Percentiles rank a stretch among this genome's conserved stretches.
These are phyloP conservation scores for Austroboletus eburneus DNA, from an alignment of 768 basidiomycete genomes.

Conservation along the genomic window DNA sequence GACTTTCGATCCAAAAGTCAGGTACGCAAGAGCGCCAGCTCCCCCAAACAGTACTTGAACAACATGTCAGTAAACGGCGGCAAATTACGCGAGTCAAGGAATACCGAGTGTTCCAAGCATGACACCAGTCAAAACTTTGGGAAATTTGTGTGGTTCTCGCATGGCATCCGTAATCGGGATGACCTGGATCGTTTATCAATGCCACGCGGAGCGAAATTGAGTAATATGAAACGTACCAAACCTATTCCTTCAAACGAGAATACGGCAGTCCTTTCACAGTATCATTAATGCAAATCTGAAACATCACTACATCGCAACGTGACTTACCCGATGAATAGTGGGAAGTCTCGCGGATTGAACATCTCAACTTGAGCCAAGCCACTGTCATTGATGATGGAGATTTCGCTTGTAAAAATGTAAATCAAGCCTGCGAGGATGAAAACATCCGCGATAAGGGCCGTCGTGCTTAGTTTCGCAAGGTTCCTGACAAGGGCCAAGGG, in stretches of 20 bases:
- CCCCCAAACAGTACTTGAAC: conserved; percentile 76
- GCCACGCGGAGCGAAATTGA: neutral
- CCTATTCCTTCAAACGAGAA: conserved; percentile 99
- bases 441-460: conserved; percentile 88
- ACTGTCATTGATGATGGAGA: conserved; percentile 54
- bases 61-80: conserved; percentile 4
- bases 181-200: conserved; percentile 41
- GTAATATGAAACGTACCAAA: conserved; percentile 47
- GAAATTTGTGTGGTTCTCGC: conserved; percentile 93
- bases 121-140: conserved; percentile 78
- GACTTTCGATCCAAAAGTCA: conserved; percentile 82
- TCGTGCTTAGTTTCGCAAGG: conserved; percentile 89
- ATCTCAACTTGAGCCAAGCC: conserved; percentile 78
- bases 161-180: conserved; percentile 98
- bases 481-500: conserved; percentile 89
- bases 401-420: conserved; percentile 87
- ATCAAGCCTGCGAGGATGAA: conserved; percentile 89
- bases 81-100: conserved; percentile 16
- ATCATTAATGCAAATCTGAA: conserved; percentile 1
- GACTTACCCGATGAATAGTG: conserved; percentile 84
- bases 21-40: conserved; percentile 81
- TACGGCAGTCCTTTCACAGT: conserved; percentile 74
- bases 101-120: conserved; percentile 81
- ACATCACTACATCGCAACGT: neutral
- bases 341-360: conserved; percentile 89